These are phyloP conservation scores for Nakaseomyces nivariensis DNA, from an alignment of 1,139 yeast genomes.

Conservation along the genomic window DNA sequence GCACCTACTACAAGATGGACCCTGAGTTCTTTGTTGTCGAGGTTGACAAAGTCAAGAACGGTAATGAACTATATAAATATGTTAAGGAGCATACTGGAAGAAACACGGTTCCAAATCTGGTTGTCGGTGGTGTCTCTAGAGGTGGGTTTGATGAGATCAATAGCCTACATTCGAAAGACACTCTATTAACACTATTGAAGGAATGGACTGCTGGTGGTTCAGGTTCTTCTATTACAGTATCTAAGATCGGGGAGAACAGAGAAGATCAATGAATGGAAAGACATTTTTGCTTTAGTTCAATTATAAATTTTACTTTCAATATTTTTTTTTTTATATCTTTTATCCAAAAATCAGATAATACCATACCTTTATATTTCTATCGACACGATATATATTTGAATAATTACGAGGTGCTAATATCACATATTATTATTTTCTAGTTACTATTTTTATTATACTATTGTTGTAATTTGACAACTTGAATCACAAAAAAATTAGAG, in stretches of 20 bases:
- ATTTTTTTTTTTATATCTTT: too few relatives aligned
- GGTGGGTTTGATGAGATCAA: conserved; percentile 75
- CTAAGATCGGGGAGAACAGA: background rate
- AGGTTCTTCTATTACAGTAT: background rate
- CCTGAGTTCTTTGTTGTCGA: conserved; percentile 75
- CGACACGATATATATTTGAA: too few relatives aligned
- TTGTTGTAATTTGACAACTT: too few relatives aligned
- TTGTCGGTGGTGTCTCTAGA: conserved; percentile 48
- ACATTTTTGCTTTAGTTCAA: too few relatives aligned
- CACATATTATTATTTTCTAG: too few relatives aligned
- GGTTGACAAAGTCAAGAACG: conserved; percentile 63
- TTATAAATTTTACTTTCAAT: too few relatives aligned
- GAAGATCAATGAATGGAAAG: background rate
- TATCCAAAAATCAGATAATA: too few relatives aligned
- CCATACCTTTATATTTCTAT: too few relatives aligned
- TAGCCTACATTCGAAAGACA: conserved; percentile 37
- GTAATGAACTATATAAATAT: conserved; percentile 47
- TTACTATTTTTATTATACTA: too few relatives aligned
- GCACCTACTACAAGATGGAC: conserved; percentile 51
- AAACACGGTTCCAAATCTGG: conserved; percentile 57
- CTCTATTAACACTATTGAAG: conserved; percentile 7
- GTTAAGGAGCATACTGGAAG: conserved; percentile 48
- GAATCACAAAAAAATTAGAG: too few relatives aligned
- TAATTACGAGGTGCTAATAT: too few relatives aligned
- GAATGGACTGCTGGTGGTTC: conserved; percentile 7